These are phyloP conservation scores for Aegilops bicornis DNA, from an alignment of 176 grass and related monocot genomes.

Conservation along the genomic window DNA sequence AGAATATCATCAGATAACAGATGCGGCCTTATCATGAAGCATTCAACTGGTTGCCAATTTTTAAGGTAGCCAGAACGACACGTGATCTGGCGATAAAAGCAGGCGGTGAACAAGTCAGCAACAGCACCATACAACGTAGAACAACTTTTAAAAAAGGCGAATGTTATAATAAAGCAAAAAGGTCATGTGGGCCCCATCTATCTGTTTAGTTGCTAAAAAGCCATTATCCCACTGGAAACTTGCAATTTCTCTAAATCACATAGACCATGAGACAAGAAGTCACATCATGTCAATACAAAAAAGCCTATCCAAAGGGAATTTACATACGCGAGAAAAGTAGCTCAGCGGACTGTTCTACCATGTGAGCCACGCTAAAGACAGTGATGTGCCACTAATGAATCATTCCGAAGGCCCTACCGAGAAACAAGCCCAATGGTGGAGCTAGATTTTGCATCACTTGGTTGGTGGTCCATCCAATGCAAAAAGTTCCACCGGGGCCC, in stretches of 20 bases:
- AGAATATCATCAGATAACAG: constrained; percentile 13
- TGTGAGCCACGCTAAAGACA: neutral
- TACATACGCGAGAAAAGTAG: neutral
- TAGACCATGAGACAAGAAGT: constrained; percentile 1
- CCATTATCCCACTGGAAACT: neutral
- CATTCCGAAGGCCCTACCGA: constrained; percentile 1
- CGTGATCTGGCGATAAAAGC: constrained; percentile 14
- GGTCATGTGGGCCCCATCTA: neutral
- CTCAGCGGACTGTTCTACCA: neutral
- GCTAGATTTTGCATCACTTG: neutral
- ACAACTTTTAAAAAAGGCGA: neutral
- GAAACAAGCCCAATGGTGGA: constrained; percentile 31
- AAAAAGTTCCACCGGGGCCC: neutral
- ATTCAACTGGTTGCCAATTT: constrained; percentile 18
- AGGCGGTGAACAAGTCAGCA: neutral
- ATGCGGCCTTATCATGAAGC: constrained; percentile 16
- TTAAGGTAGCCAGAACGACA: neutral
- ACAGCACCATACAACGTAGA: neutral
- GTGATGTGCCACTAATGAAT: neutral
- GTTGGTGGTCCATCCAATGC: neutral
- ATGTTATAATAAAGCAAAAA: constrained; percentile 27
- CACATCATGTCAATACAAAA: neutral
- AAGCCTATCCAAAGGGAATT: neutral
- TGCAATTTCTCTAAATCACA: neutral
- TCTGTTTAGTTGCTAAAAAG: neutral